Conservation (phyloP, 495 filamentous ascomycete species). For the Amphirosellinia nigrospora region DNA sequence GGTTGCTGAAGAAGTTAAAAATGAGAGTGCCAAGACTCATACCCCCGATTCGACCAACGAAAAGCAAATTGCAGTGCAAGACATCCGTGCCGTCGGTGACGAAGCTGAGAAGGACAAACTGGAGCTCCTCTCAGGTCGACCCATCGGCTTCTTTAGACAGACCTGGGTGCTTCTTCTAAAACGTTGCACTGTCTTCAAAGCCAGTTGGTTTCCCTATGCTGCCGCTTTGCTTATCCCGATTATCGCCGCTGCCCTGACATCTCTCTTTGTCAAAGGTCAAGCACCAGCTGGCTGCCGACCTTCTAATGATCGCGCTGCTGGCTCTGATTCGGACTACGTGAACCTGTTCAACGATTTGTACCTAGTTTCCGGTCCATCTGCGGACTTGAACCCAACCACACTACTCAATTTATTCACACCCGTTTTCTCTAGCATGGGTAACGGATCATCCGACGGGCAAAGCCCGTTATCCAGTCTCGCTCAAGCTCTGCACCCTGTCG, state of each 20-base stretch:
- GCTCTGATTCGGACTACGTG: conserved; percentile 20
- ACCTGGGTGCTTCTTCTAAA: conserved; percentile 77
- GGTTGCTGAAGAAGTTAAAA: conserved; percentile 71
- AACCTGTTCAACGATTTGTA: conserved; percentile 49
- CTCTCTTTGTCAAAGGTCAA: conserved; percentile 69
- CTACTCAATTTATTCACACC: conserved; percentile 55
- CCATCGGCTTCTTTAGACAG: conserved; percentile 69
- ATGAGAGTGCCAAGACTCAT: conserved; percentile 39
- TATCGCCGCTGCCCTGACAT: conserved; percentile 75
- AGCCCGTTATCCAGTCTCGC: conserved; percentile 33
- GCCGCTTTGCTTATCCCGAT: conserved; percentile 77
- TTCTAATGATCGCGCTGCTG: conserved; percentile 33
- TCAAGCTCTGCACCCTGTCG: conserved; percentile 61
- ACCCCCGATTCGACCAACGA: conserved; percentile 31
- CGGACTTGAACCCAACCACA: conserved; percentile 48
- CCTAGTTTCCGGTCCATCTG: conserved; percentile 67
- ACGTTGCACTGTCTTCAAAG: conserved; percentile 73
- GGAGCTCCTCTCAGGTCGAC: conserved; percentile 69
- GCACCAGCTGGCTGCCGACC: conserved; percentile 63
- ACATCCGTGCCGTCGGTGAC: conserved; percentile 20
- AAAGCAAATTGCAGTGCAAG: conserved; percentile 36
- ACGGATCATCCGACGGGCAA: conserved; percentile 19
- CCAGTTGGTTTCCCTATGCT: conserved; percentile 75
- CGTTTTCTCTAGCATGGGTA: conserved; percentile 33
- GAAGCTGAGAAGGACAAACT: conserved; percentile 46